Percentiles rank a stretch among this genome's conserved stretches.
Evolutionary conservation across 2,329 filamentous ascomycete species (phyloP).

Genomic region (Annulohypoxylon truncatum): DNA sequence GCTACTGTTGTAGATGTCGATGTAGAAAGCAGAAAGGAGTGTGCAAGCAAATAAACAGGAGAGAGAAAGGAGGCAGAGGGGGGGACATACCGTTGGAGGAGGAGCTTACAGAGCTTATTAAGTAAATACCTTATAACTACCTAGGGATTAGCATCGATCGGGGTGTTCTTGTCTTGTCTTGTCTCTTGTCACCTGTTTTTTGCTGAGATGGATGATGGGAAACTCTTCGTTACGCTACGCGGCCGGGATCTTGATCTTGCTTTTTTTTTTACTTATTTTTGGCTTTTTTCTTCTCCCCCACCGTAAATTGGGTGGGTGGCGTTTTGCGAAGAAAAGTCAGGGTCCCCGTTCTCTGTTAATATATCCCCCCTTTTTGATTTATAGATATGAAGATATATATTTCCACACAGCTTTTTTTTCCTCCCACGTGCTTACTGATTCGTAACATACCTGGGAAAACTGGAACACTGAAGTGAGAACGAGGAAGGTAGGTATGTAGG

Average conservation of each 20-base stretch:
- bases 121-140: constrained; percentile 18
- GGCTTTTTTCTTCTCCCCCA: not conserved
- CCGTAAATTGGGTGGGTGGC: constrained; percentile 16
- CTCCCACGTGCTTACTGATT: not conserved
- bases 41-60: not conserved
- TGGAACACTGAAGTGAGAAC: not conserved
- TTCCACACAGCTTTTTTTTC: not conserved
- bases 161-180: constrained; percentile 12
- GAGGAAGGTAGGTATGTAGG: not conserved
- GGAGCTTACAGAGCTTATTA: constrained; percentile 4
- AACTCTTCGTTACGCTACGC: not conserved
- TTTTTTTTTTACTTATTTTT: not conserved
- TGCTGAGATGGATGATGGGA: constrained; percentile 11
- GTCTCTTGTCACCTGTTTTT: not conserved
- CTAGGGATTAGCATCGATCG: constrained; percentile 22
- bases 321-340: constrained; percentile 21
- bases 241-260: not conserved
- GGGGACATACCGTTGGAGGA: not conserved
- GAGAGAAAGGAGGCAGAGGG: not conserved
- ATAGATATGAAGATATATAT: constrained; percentile 24
- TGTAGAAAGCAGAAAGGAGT: not conserved
- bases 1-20: not conserved
- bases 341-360: constrained; percentile 7
- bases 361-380: constrained; percentile 24
- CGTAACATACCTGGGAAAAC: too few relatives aligned